Evolutionary conservation across 2,329 filamentous ascomycete genomes (phyloP), one percentile per base, ranked within the genome.

Genomic region (Fusarium compactum): DNA sequence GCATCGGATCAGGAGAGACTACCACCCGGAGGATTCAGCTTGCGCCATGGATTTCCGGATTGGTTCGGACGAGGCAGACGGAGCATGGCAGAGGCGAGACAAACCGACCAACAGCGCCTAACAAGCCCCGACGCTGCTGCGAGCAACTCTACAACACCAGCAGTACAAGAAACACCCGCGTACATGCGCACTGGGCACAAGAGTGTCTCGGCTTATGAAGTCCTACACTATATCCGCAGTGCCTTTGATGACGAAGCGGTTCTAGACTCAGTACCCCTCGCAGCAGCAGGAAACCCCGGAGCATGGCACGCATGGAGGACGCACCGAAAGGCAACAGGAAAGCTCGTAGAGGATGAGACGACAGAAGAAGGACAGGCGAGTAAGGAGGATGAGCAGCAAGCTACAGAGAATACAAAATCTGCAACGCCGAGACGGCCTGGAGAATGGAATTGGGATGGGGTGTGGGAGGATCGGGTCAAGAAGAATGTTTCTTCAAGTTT

Each of bases 391-490:
- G 48, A 29, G 11, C 55, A 64, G 14, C 7, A 59, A n/a, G 47
- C 54, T 10, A 22, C 55, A 20, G 64, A 72, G 27, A 65, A 41
- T 58, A 24, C 69, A 2, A 73, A 66, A 27, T 30, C 41, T 43
- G 46, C 48, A 3, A 44, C 69, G 1, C 51, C 69, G 9, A 65
- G 71, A 38, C 61, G 61, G 30, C 94, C 94, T 0, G 92, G 92
- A 9, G 92, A 97, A 74, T 98, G 95, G 95, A 97, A 97, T 77
- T 98, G 95, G 95, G 94, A 97, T 76, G 95, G 95, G 0, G 95
- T 98, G 0, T 99, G 95, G 95, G 93, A 97, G 78, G 91, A 95
- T 70, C 87, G 95, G 58, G 95, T 97, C 2, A 91, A 89, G 79
- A 92, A 91, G 78, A 92, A 92, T 20, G 88, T 98, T 45, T 87